Conservation (phyloP, 2,329 filamentous ascomycete genomes). For the Corinectria fuckeliana region DNA sequence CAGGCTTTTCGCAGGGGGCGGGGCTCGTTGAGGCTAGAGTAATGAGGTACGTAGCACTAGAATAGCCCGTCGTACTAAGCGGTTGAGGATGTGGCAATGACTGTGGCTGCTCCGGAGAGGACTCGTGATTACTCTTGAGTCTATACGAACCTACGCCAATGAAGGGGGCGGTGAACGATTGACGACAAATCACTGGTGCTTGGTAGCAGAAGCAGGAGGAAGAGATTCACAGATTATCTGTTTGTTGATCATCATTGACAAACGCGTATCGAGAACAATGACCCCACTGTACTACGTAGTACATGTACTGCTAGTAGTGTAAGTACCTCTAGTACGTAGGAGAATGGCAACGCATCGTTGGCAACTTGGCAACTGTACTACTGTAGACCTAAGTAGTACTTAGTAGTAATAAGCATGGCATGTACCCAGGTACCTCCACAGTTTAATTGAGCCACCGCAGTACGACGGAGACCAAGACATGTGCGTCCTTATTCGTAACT, state of each 20-base stretch:
- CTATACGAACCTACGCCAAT: too few relatives aligned
- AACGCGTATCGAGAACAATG: too few relatives aligned
- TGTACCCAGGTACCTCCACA: not conserved
- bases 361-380: not conserved
- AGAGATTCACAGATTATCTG: too few relatives aligned
- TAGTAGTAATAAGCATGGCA: not conserved
- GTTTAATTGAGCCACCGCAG: not conserved
- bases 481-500: too few relatives aligned
- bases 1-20: not conserved
- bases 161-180: too few relatives aligned
- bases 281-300: not conserved
- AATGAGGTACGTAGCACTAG: too few relatives aligned
- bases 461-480: not conserved
- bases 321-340: too few relatives aligned
- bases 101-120: not conserved
- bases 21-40: conserved; percentile 5
- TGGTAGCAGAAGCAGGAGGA: too few relatives aligned
- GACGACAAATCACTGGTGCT: too few relatives aligned
- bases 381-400: not conserved
- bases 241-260: too few relatives aligned
- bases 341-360: not conserved
- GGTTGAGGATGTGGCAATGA: not conserved
- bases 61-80: conserved; percentile 1
- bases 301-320: too few relatives aligned
- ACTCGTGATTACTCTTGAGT: too few relatives aligned